Percentiles rank a stretch among this genome's conserved stretches.
Conservation (phyloP, 2,329 filamentous ascomycete genomes). For the Corynespora cassiicola region DNA sequence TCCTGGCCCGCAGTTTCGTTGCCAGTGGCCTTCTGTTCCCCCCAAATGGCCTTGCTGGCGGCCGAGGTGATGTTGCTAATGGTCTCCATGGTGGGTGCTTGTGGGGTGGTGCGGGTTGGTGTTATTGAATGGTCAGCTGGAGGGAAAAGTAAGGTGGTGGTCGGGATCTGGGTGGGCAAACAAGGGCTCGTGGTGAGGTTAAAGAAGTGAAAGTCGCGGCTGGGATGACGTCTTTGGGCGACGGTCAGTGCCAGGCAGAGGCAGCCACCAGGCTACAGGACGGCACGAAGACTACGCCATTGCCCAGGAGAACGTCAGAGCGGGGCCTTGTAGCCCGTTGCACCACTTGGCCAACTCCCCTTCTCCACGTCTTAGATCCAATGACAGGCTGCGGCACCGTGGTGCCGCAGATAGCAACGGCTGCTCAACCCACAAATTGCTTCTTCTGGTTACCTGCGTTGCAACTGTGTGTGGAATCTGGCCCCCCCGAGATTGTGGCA, state of each 20-base stretch:
- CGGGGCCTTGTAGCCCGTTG: too few species aligned
- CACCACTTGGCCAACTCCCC: conserved; percentile 6
- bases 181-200: conserved; percentile 7
- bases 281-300: conserved; percentile 16
- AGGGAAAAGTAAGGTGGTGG: background rate
- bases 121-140: background rate
- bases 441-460: conserved; percentile 5
- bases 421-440: conserved; percentile 6
- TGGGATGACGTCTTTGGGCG: conserved; percentile 14
- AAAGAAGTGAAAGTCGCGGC: conserved; percentile 14
- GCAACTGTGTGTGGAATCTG: too few species aligned
- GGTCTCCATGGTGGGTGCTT: conserved; percentile 42
- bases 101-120: conserved; percentile 1
- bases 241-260: conserved; percentile 14
- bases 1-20: conserved; percentile 59
- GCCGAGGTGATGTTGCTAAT: conserved; percentile 42
- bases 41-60: conserved; percentile 47
- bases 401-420: background rate
- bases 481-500: too few species aligned
- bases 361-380: conserved; percentile 10
- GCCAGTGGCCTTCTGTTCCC: conserved; percentile 36
- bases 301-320: conserved; percentile 20
- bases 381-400: conserved; percentile 5
- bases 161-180: background rate
- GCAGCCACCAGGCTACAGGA: conserved; percentile 14